Evolutionary conservation across 495 filamentous ascomycete genomes (phyloP), one percentile per base, ranked within the genome.

Genomic region (Rostrohypoxylon terebratum): DNA sequence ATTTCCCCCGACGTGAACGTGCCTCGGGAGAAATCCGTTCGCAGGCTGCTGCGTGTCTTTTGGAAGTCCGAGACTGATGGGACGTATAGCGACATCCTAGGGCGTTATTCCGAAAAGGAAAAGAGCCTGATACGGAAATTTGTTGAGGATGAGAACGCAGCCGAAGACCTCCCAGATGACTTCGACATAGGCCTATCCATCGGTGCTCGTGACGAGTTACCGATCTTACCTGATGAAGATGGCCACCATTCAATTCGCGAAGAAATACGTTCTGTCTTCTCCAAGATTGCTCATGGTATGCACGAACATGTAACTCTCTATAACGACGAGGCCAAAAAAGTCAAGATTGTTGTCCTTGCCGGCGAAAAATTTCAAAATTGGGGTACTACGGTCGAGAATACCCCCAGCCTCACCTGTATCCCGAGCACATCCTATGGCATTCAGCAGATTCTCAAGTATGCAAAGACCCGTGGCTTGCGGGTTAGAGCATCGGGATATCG

Each of bases 401-500:
- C 59, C 2, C 86, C 86, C 1, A 70, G 50, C 33, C 78, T 74
- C 51, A 87, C 86, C 2, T 86, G 76, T 64, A 63, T 87, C 42
- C 86, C 85, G 1, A 83, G 75, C 16, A 85, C 80, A 0, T 78
- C 86, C 47, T 66, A 74, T 10, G 86, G 82, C 14, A 63, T 87
- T 0, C 81, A 86, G 58, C 81, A 77, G 23, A 74, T 88, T 36
- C 80, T 87, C 20, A 74, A 69, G 20, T 80, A 73, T 38, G 83
- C 85, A 7, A 78, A 72, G 21, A 47, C 55, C n/a, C 72, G 80
- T 23, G 69, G 79, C 14, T 69, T 81, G 54, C 69, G 83, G 6
- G 81, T 87, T 1, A 80, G 86, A 23, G 84, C 78, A 23, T 74
- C 77, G 1, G 86, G 85, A 11, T 87, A 84, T 69, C 76, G 86